Evolutionary conservation across 768 basidiomycete genomes (phyloP).

Genomic region (Leccinum broughii): DNA sequence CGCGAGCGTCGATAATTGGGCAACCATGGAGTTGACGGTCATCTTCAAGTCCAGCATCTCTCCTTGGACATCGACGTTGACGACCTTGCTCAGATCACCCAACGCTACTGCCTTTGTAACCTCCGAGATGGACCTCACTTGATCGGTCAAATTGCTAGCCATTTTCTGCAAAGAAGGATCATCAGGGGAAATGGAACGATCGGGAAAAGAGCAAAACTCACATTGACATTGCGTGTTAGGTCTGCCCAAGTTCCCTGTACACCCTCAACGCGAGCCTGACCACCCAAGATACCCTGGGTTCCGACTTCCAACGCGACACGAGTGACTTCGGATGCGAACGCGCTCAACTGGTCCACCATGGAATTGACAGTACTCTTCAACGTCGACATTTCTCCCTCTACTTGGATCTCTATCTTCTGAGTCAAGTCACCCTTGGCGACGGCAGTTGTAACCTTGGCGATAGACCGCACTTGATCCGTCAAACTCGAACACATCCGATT

Average conservation of each 20-base stretch:
- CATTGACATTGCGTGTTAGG: constrained; percentile 88
- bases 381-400: constrained; percentile 85
- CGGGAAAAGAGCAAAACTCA: constrained; percentile 30
- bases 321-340: constrained; percentile 82
- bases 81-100: constrained; percentile 81
- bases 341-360: constrained; percentile 92
- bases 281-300: constrained; percentile 87
- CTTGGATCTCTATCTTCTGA: constrained; percentile 90
- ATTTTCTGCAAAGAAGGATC: constrained; percentile 59
- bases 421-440: constrained; percentile 91
- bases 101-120: constrained; percentile 76
- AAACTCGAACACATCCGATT: constrained; percentile 80
- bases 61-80: constrained; percentile 91
- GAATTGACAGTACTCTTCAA: constrained; percentile 84
- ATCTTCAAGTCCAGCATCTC: constrained; percentile 89
- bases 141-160: constrained; percentile 81
- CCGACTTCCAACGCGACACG: constrained; percentile 88
- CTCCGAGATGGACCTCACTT: constrained; percentile 90
- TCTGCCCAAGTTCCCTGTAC: constrained; percentile 94
- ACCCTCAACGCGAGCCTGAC: constrained; percentile 86
- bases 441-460: constrained; percentile 83
- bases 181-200: background rate
- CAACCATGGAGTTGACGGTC: constrained; percentile 79
- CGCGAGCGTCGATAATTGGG: constrained; percentile 68
- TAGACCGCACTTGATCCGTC: constrained; percentile 81